Conservation (phyloP, 768 basidiomycete species). For the Hygrocybe punicea region DNA sequence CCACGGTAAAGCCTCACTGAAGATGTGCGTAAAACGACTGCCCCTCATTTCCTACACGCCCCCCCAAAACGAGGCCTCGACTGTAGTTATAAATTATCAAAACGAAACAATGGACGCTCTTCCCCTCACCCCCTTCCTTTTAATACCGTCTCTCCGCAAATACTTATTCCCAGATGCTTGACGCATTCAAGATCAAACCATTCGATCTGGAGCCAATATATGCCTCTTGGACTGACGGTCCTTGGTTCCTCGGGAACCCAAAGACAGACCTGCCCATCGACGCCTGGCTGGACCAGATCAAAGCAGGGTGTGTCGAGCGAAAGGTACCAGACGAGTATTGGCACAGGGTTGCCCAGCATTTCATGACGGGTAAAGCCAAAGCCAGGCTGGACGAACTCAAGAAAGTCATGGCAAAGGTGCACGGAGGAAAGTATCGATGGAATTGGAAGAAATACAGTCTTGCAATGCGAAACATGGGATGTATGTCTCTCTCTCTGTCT, state of each 20-base stretch:
- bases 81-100: no score
- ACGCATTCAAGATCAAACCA: slow-evolving; percentile 76
- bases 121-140: no score
- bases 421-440: slow-evolving; percentile 77
- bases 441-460: slow-evolving; percentile 80
- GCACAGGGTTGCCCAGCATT: slow-evolving; percentile 78
- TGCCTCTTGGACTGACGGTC: slow-evolving; percentile 62
- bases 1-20: no score
- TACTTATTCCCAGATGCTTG: slow-evolving; percentile 50
- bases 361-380: slow-evolving; percentile 68
- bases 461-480: slow-evolving; percentile 78
- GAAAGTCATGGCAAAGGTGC: slow-evolving; percentile 66
- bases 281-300: slow-evolving; percentile 71
- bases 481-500: slow-evolving; percentile 42
- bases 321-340: slow-evolving; percentile 77
- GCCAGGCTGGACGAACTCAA: slow-evolving; percentile 67
- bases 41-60: no score
- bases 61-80: no score
- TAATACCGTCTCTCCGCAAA: no score
- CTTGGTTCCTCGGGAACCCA: slow-evolving; percentile 62
- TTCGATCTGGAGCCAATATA: slow-evolving; percentile 70
- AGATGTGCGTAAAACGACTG: no score
- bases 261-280: slow-evolving; percentile 69
- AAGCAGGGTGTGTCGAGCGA: slow-evolving; percentile 64
- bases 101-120: no score